phyloP scores from a whole-genome alignment of 768 basidiomycete species.

The Naganishia randhawae region DNA sequence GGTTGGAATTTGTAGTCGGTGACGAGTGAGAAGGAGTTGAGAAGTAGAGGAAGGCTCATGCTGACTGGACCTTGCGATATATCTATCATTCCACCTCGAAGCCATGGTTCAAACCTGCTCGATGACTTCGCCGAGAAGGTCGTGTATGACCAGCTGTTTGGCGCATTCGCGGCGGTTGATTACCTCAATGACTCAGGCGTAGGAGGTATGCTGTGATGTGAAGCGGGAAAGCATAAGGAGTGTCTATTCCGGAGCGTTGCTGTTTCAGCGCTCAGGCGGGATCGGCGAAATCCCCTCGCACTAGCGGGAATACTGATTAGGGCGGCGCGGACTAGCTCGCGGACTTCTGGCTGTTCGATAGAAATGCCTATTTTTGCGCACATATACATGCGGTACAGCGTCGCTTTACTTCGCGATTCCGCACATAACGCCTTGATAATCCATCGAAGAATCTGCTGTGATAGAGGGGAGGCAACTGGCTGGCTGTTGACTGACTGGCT shows the following conservation, averaged over 20 bases:
- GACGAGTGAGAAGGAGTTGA: not conserved
- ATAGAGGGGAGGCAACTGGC: no score
- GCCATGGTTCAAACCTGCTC: not conserved
- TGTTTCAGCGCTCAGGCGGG: not conserved
- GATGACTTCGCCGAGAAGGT: not conserved
- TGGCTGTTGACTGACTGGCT: no score
- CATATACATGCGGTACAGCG: no score
- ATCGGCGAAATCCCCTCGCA: not conserved
- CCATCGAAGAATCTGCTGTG: no score
- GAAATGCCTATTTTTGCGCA: no score
- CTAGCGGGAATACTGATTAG: no score
- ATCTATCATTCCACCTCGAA: not conserved
- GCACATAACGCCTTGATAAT: no score
- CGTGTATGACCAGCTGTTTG: not conserved
- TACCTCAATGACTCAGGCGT: not conserved
- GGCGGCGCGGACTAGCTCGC: no score
- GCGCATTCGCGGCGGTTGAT: not conserved
- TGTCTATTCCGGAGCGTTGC: not conserved
- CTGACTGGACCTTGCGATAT: not conserved
- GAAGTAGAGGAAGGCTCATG: not conserved
- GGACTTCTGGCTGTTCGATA: no score
- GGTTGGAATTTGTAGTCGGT: not conserved
- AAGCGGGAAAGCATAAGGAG: no score
- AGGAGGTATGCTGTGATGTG: no score
- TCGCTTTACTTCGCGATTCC: no score